Evolutionary conservation across 75 land plant species (phyloP), one percentile per base, ranked within the genome.

Genomic region (Pinus albicaulis): DNA sequence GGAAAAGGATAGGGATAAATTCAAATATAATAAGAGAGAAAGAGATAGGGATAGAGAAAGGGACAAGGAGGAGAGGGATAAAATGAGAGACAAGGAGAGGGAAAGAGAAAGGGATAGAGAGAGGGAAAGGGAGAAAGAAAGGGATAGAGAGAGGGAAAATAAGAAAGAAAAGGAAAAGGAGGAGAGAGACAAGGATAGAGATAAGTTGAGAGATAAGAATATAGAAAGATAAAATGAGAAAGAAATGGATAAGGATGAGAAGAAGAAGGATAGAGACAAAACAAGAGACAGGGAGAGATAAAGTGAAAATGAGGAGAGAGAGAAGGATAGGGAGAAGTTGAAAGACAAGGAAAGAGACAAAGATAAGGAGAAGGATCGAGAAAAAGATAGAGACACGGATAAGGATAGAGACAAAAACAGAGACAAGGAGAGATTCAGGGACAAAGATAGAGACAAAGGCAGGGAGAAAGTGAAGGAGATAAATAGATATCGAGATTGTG

Each of bases 401-500:
- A 59, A 64, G 55, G 71, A 52, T 3, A 77, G 80, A 60, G 77
- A 79, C 2, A 56, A 56, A 55, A 73, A 76, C 56, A 65, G 79
- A 81, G 83, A 77, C 7, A 80, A 41, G 60, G 76, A 74, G 24
- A 55, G 80, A 76, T 13, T 26, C 3, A 73, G 53, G 76, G 82
- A 77, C 15, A 56, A 60, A 70, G 82, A 78, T 41, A 24, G 77
- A 64, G 85, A 55, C 48, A 70, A 74, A 52, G 75, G 25, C 23
- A 61, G 57, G 57, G 84, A 81, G 55, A 77, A 79, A 75, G 79
- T 79, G 56, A 82, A 85, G 74, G 87, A 83, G 56, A 76, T 72
- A 44, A 61, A 59, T 41, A 76, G 56, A 62, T 65, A 72, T 28
- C 53, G 82, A 55, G 81, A 82, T n/a, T 28, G 65, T 26, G 80